Base-by-base conservation (phyloP, 1,284 basidiomycete genomes). In the Leccinum huronense region DNA sequence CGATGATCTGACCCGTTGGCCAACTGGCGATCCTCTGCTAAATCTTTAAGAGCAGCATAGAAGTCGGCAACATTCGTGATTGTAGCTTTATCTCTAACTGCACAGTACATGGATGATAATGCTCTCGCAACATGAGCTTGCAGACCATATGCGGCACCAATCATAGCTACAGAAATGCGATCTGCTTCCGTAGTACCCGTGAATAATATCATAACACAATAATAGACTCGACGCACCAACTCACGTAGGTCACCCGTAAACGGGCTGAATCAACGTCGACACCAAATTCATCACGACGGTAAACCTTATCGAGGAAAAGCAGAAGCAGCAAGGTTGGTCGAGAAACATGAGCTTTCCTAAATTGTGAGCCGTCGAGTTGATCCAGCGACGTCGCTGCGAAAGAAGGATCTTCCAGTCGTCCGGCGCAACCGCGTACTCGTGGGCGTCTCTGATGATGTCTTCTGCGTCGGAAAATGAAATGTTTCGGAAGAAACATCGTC, bases 361-460 rank as follows among this genome's bases (percentile, higher is more conserved):
- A 77, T 99, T 99, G 81, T 99, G 97, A 36, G 98, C 89, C 0
- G 97, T 99, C 42, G 95, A 98, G 81, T 99, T 99, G 81, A 99
- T 99, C 97, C 97, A 99, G 72, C 95, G 91, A 81, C 96, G 91
- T 80, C 96, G 89, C 77, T 99, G 97, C 11, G 94, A 97, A n/a
- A 99, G 81, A 68, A 99, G 79, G 56, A 99, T 90, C 74, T 90
- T 90, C 94, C 95, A 98, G 71, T 94, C 90, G 71, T 94, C 93
- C 0, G 95, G 95, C 6, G 95, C 94, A 33, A 97, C 91, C 0
- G 94, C 96, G 74, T 84, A 93, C 2, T 96, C 95, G 74, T 94
- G 90, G 1, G 96, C 95, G 75, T 98, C 96, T 16, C 93, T 87
- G 36, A 96, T 87, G 73, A 98, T 11, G 95, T 98, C 83, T 97